Evolutionary conservation across 106 monocot species (phyloP).

Genomic region (Dioscorea zingiberensis): DNA sequence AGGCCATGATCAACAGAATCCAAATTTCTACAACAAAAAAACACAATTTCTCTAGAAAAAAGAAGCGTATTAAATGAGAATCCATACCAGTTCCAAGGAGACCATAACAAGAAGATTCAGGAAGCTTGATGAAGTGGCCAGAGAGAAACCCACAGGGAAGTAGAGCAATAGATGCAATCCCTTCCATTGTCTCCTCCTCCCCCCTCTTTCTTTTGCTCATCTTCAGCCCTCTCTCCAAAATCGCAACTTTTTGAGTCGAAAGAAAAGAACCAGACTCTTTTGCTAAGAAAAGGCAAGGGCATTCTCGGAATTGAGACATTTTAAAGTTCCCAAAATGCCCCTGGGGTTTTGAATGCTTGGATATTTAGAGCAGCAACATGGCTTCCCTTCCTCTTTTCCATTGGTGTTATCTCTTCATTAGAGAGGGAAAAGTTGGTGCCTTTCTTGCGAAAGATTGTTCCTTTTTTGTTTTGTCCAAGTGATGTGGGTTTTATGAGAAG

Average conservation of each 20-base stretch:
- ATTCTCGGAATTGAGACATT: neutral
- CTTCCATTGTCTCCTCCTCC: conserved; percentile 51
- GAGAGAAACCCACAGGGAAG: conserved; percentile 72
- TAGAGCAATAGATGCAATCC: conserved; percentile 81
- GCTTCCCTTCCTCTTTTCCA: too few species aligned
- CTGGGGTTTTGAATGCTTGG: neutral
- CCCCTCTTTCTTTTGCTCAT: conserved; percentile 1
- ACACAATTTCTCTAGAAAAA: neutral
- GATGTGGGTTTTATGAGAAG: too few species aligned
- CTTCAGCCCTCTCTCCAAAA: neutral
- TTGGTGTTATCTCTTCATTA: too few species aligned
- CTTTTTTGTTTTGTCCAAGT: too few species aligned
- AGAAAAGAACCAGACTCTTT: neutral
- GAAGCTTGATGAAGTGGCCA: conserved; percentile 80
- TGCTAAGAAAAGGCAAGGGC: neutral
- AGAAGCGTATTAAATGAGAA: neutral
- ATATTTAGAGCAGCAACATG: neutral
- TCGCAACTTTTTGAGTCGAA: neutral
- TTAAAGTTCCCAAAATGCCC: neutral
- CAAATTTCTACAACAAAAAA: too few species aligned
- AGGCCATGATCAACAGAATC: too few species aligned
- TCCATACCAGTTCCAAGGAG: conserved; percentile 75
- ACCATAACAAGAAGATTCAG: conserved; percentile 76
- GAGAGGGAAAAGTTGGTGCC: too few species aligned
- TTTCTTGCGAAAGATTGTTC: too few species aligned